phyloP scores from a whole-genome alignment of 257 asterid species.

The Rubia yunnanensis region DNA sequence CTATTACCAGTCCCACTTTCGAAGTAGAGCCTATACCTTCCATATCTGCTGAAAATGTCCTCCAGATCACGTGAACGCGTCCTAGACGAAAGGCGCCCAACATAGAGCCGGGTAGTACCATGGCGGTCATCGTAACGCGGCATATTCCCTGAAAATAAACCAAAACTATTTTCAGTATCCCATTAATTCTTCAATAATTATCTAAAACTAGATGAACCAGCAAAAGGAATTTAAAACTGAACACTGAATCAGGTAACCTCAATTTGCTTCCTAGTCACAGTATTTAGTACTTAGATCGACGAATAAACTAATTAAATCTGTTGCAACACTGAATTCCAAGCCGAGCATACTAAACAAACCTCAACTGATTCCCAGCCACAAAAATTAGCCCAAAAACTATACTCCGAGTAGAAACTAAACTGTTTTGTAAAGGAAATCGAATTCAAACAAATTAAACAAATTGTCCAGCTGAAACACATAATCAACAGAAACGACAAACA shows the following conservation, averaged over 20 bases:
- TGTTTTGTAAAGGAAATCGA: not conserved
- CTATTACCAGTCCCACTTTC: not conserved
- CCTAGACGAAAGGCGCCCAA: slow-evolving; percentile 49
- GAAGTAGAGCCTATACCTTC: slow-evolving; percentile 30
- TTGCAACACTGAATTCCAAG: not conserved
- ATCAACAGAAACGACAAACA: not conserved
- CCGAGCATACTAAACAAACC: not conserved
- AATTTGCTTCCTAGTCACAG: not conserved
- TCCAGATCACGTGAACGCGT: slow-evolving; percentile 54
- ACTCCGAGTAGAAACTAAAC: not conserved
- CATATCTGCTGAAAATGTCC: slow-evolving; percentile 47
- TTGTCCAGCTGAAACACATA: not conserved
- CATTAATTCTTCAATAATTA: not conserved
- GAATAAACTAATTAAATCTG: not conserved
- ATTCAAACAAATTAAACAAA: not conserved
- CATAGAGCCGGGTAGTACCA: slow-evolving; percentile 44
- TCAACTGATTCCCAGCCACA: not conserved
- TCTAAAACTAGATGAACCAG: not conserved
- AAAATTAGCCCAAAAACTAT: not conserved
- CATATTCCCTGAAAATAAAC: slow-evolving; percentile 28
- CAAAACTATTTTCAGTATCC: not conserved
- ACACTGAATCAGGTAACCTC: not conserved
- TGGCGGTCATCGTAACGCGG: slow-evolving; percentile 52
- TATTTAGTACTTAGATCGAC: not conserved
- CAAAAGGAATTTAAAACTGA: not conserved